Evolutionary conservation across 2,329 filamentous ascomycete genomes (phyloP).

Genomic region (Cordyceps fumosorosea): DNA sequence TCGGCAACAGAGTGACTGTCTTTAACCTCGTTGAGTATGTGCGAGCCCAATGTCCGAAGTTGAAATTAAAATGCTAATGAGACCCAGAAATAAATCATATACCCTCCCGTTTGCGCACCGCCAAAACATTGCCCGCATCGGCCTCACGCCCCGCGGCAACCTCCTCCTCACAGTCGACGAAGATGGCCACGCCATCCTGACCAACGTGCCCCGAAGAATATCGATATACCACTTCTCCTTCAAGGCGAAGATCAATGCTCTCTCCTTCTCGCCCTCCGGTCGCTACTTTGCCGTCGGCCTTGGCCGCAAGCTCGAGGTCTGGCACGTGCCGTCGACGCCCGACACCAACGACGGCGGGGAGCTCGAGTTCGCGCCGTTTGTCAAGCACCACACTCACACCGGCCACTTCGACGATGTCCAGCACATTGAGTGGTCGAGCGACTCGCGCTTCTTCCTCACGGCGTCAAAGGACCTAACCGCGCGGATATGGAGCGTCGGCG

Average conservation of each 20-base stretch:
- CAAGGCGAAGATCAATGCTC: conserved; percentile 69
- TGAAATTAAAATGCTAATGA: conserved; percentile 26
- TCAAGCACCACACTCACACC: conserved; percentile 76
- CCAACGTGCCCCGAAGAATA: conserved; percentile 79
- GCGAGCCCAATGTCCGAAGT: background rate
- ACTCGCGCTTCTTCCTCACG: conserved; percentile 91
- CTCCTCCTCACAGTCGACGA: conserved; percentile 90
- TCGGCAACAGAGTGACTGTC: conserved; percentile 90
- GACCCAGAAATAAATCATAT: conserved; percentile 70
- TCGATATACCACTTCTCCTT: conserved; percentile 96
- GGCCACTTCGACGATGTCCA: conserved; percentile 85
- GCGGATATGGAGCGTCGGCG: conserved; percentile 87
- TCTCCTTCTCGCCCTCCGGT: conserved; percentile 87
- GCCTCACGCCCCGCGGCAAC: conserved; percentile 84
- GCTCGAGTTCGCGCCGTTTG: conserved; percentile 91
- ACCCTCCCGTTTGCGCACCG: conserved; percentile 88
- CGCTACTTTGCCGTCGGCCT: conserved; percentile 85
- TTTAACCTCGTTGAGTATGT: conserved; percentile 92
- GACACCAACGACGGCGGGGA: conserved; percentile 72
- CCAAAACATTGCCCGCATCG: conserved; percentile 84
- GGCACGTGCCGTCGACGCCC: conserved; percentile 89
- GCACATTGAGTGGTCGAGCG: conserved; percentile 89
- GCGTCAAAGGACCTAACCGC: conserved; percentile 88
- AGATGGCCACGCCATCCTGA: conserved; percentile 87
- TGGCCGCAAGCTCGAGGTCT: conserved; percentile 84